These are phyloP conservation scores for Globisporangium echinulatum DNA, from an alignment of 352 stramenopile genomes.

Conservation along the genomic window DNA sequence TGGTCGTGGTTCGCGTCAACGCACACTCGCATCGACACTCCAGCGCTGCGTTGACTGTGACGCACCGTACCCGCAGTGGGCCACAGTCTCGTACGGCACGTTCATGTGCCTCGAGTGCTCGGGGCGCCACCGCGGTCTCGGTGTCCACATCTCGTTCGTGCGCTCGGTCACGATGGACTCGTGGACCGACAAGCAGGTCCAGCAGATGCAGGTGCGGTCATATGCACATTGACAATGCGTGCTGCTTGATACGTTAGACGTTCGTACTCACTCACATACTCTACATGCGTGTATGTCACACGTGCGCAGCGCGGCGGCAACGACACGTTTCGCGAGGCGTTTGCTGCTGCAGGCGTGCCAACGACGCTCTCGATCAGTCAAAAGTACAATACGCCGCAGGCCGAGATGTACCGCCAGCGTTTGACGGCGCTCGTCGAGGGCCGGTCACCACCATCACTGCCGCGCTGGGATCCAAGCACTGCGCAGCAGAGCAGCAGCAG, in stretches of 20 bases:
- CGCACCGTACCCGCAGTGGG: constrained; percentile 92
- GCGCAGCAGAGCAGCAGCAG: constrained; percentile 17
- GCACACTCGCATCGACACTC: not conserved
- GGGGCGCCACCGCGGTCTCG: constrained; percentile 86
- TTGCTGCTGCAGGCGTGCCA: constrained; percentile 58
- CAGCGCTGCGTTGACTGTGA: constrained; percentile 92
- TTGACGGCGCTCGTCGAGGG: constrained; percentile 64
- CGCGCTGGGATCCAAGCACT: constrained; percentile 54
- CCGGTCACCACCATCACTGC: constrained; percentile 36
- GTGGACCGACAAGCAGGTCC: constrained; percentile 84
- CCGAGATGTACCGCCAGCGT: constrained; percentile 60
- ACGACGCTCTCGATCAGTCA: constrained; percentile 67
- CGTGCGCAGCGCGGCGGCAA: constrained; percentile 55
- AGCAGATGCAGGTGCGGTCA: constrained; percentile 63
- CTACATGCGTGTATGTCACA: not conserved
- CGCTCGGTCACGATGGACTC: constrained; percentile 83
- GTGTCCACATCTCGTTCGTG: constrained; percentile 93
- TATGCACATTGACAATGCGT: too few relatives aligned
- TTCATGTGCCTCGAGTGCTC: constrained; percentile 96
- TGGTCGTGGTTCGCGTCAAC: too few relatives aligned
- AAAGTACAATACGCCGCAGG: constrained; percentile 83
- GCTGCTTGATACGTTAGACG: too few relatives aligned
- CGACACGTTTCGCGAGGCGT: constrained; percentile 59
- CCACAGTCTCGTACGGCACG: constrained; percentile 91
- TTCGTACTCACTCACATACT: too few relatives aligned